phyloP scores from a whole-genome alignment of 352 stramenopile species.

The Phytophthora tentaculata region DNA sequence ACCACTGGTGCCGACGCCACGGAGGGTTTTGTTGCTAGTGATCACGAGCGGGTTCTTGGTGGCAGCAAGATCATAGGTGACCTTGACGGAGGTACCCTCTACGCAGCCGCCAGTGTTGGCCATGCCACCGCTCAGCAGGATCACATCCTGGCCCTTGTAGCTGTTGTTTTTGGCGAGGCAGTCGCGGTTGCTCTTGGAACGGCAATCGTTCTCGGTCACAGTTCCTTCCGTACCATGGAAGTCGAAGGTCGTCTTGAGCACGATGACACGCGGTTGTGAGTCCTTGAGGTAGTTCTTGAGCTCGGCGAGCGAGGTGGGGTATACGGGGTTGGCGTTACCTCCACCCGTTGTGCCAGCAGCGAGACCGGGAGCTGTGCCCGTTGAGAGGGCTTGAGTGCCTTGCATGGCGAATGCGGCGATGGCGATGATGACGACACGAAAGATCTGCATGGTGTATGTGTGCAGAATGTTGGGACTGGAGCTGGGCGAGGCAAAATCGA shows the following conservation, averaged over 20 bases:
- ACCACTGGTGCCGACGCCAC: constrained; percentile 37
- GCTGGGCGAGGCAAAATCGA: constrained; percentile 20
- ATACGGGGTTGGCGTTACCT: constrained; percentile 43
- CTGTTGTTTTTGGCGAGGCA: constrained; percentile 65
- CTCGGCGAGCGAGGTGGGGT: constrained; percentile 46
- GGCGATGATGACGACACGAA: constrained; percentile 23
- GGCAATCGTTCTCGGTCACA: constrained; percentile 52
- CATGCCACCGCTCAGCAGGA: constrained; percentile 59
- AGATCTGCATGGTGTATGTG: constrained; percentile 26
- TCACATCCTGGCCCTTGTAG: constrained; percentile 59
- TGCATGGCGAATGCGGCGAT: constrained; percentile 35
- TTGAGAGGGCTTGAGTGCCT: constrained; percentile 32
- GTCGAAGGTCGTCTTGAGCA: constrained; percentile 58
- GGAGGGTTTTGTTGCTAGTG: constrained; percentile 50
- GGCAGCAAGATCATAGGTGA: constrained; percentile 42
- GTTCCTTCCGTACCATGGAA: constrained; percentile 59
- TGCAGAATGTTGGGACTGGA: constrained; percentile 15
- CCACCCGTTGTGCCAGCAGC: constrained; percentile 46
- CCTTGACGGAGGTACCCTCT: constrained; percentile 36
- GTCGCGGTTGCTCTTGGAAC: constrained; percentile 44
- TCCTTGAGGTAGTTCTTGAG: constrained; percentile 54
- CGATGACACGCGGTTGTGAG: constrained; percentile 49
- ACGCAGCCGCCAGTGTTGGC: constrained; percentile 56
- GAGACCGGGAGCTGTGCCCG: background rate
- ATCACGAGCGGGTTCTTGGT: constrained; percentile 26